phyloP scores from a whole-genome alignment of 1,139 yeast genomes.

The Debaryomyces udenii region DNA sequence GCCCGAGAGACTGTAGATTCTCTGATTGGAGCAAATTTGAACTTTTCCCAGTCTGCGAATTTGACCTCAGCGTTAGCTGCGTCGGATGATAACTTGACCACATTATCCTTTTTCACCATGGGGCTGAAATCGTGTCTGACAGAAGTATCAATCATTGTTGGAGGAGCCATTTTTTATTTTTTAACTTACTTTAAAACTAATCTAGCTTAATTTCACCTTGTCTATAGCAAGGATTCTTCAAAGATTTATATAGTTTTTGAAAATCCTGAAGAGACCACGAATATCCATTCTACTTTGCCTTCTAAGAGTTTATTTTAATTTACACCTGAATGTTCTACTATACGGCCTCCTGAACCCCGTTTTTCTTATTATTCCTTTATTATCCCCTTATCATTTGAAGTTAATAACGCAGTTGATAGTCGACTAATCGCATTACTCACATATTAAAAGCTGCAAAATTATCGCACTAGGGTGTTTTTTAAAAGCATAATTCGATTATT shows the following conservation, averaged over 20 bases:
- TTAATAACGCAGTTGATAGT: slow-evolving; percentile 6
- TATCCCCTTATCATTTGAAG: neutral
- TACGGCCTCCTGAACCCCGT: neutral
- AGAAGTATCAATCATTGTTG: slow-evolving; percentile 36
- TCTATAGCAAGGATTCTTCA: slow-evolving; percentile 1
- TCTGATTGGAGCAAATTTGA: slow-evolving; percentile 71
- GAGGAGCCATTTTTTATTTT: slow-evolving; percentile 41
- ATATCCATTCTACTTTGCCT: neutral
- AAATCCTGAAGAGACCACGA: neutral
- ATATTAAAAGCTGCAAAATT: slow-evolving; percentile 7
- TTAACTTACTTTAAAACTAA: neutral
- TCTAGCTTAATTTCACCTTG: neutral
- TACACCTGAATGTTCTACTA: neutral
- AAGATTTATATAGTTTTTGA: slow-evolving; percentile 11
- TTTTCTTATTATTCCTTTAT: neutral
- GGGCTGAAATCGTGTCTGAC: slow-evolving; percentile 14
- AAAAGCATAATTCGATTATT: slow-evolving; percentile 5
- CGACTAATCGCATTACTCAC: slow-evolving; percentile 6
- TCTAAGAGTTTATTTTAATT: slow-evolving; percentile 7
- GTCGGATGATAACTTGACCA: slow-evolving; percentile 16
- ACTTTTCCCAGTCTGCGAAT: slow-evolving; percentile 65
- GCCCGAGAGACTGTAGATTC: slow-evolving; percentile 85
- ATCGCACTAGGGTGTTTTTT: slow-evolving; percentile 5
- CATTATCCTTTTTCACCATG: slow-evolving; percentile 3
- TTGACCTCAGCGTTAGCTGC: slow-evolving; percentile 22